These are phyloP conservation scores for Cymodocea nodosa DNA, from an alignment of 116 monocot species.

Conservation along the genomic window DNA sequence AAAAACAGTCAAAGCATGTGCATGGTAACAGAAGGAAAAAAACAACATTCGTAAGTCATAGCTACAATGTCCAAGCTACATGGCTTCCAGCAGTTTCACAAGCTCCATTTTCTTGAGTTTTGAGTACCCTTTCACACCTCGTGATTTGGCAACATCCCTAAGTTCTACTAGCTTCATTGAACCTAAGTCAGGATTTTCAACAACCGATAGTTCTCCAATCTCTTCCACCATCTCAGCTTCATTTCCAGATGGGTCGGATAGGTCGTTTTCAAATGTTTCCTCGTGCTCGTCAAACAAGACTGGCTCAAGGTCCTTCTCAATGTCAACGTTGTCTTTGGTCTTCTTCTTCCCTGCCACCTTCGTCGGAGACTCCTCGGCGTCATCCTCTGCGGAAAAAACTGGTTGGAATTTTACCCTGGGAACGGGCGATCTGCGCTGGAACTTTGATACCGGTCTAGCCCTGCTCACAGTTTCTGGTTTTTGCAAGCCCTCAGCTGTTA, in stretches of 20 bases:
- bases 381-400: constrained; percentile 41
- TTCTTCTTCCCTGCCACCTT: constrained; percentile 20
- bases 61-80: neutral
- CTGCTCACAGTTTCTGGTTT: constrained; percentile 16
- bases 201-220: constrained; percentile 7
- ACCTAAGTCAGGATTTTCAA: constrained; percentile 27
- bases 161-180: constrained; percentile 69
- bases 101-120: constrained; percentile 63
- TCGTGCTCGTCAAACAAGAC: constrained; percentile 21
- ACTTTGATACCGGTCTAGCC: constrained; percentile 58
- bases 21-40: too few relatives aligned
- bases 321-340: constrained; percentile 1
- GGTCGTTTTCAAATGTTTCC: constrained; percentile 17
- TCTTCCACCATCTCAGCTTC: constrained; percentile 18
- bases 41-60: too few relatives aligned
- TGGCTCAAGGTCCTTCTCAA: constrained; percentile 17
- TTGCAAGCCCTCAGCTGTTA: constrained; percentile 15
- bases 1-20: too few relatives aligned
- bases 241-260: constrained; percentile 19
- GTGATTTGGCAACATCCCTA: constrained; percentile 67
- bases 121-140: constrained; percentile 60
- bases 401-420: constrained; percentile 70
- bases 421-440: constrained; percentile 59
- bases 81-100: constrained; percentile 23
- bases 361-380: neutral